Conservation (phyloP, 176 grass and related monocot species). For the sorghum (Sorghum bicolor) region DNA sequence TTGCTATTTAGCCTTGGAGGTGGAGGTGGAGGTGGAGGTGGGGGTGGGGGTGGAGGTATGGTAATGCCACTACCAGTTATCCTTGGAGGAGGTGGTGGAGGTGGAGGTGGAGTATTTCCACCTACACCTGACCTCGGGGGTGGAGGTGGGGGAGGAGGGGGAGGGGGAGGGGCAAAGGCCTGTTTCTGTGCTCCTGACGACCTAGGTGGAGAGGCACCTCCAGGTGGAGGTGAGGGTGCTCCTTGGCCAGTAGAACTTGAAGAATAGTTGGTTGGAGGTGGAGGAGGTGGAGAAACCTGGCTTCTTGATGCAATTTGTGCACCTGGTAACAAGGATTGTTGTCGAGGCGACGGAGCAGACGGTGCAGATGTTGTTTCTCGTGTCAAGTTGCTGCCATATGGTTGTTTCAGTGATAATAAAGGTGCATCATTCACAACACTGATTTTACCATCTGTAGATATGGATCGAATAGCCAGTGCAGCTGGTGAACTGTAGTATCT, state of each 20-base stretch:
- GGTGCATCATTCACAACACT: slow-evolving; percentile 23
- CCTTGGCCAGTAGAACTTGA: too few species aligned
- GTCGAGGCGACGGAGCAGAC: neutral
- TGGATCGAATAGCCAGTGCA: slow-evolving; percentile 65
- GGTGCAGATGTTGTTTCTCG: slow-evolving; percentile 1
- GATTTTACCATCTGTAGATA: slow-evolving; percentile 34
- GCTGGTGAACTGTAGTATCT: slow-evolving; percentile 77
- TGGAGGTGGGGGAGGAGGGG: slow-evolving; percentile 50
- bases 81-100: slow-evolving; percentile 28
- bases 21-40: slow-evolving; percentile 41
- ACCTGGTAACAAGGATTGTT: slow-evolving; percentile 9
- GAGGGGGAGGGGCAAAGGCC: slow-evolving; percentile 24
- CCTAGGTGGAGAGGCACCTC: slow-evolving; percentile 3
- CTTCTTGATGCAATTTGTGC: slow-evolving; percentile 31
- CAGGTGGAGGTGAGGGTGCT: too few species aligned
- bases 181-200: slow-evolving; percentile 15
- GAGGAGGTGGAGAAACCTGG: slow-evolving; percentile 21
- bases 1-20: slow-evolving; percentile 32
- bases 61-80: neutral
- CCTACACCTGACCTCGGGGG: slow-evolving; percentile 17
- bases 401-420: slow-evolving; percentile 9
- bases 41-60: neutral
- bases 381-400: slow-evolving; percentile 12
- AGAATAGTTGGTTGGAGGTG: slow-evolving; percentile 1
- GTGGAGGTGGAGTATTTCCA: slow-evolving; percentile 9